Conservation (phyloP, 2,329 filamentous ascomycete species). For the Metarhizium album region DNA sequence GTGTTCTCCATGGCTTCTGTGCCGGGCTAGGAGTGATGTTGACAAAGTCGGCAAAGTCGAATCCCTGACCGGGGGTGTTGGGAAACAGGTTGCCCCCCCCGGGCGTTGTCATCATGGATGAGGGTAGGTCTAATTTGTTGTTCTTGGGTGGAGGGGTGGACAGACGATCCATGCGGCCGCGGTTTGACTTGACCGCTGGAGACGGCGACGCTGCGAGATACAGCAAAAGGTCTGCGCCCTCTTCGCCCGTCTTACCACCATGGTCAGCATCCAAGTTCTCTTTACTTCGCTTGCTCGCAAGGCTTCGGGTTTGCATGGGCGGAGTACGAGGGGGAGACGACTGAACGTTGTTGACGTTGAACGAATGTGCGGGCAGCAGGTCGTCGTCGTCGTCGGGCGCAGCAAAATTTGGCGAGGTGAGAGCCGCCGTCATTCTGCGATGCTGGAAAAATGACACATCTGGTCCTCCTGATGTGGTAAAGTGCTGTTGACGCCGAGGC, state of each 20-base stretch:
- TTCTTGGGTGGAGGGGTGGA: constrained; percentile 67
- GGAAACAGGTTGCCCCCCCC: constrained; percentile 59
- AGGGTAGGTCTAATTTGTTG: constrained; percentile 58
- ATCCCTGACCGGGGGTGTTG: constrained; percentile 68
- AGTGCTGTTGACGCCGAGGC: constrained; percentile 61
- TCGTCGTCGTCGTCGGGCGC: constrained; percentile 73
- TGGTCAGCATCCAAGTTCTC: constrained; percentile 32
- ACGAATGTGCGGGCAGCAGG: constrained; percentile 66
- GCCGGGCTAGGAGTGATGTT: constrained; percentile 95
- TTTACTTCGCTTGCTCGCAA: constrained; percentile 35
- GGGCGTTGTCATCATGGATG: constrained; percentile 82
- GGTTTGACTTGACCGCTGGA: constrained; percentile 51
- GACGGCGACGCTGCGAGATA: constrained; percentile 90
- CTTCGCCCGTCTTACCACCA: constrained; percentile 55
- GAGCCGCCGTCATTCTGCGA: constrained; percentile 55
- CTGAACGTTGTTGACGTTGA: constrained; percentile 49
- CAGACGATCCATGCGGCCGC: constrained; percentile 50
- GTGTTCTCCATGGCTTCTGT: constrained; percentile 81
- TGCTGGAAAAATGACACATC: constrained; percentile 70
- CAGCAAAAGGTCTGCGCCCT: constrained; percentile 69
- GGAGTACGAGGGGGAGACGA: constrained; percentile 83
- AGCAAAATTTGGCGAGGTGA: constrained; percentile 49
- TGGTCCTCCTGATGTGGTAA: constrained; percentile 59
- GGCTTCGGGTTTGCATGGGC: constrained; percentile 48
- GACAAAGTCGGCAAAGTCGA: constrained; percentile 95